A percentile compares a stretch with the other conserved stretches of the same genome.
Evolutionary conservation across 805 yeast genomes (phyloP).

Genomic region (Kazachstania africana): DNA sequence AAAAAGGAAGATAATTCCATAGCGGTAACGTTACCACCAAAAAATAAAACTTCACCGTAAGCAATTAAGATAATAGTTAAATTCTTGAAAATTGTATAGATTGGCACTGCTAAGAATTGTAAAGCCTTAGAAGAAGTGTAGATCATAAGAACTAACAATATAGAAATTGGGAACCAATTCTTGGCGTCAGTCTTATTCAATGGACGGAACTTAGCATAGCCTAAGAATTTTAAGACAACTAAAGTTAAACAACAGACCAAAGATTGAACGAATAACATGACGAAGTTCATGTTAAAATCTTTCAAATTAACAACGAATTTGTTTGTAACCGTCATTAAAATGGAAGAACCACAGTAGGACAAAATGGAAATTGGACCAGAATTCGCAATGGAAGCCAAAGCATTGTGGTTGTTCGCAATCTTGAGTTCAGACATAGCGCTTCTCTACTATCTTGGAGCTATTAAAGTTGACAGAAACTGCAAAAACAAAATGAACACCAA

Average conservation of each 20-base stretch:
- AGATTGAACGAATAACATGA: slow-evolving; percentile 81
- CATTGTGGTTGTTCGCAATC: slow-evolving; percentile 3
- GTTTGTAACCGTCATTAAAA: slow-evolving; percentile 94
- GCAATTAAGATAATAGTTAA: slow-evolving; percentile 94
- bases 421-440: slow-evolving; percentile 23
- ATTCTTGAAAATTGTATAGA: slow-evolving; percentile 95
- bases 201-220: slow-evolving; percentile 76
- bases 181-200: slow-evolving; percentile 80
- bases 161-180: slow-evolving; percentile 92
- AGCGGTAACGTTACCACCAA: slow-evolving; percentile 82
- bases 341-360: slow-evolving; percentile 86
- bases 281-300: slow-evolving; percentile 73
- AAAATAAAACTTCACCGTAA: slow-evolving; percentile 96
- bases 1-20: slow-evolving; percentile 83
- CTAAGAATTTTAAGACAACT: slow-evolving; percentile 56
- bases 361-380: slow-evolving; percentile 54
- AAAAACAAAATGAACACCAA: slow-evolving; percentile 7
- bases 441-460: slow-evolving; percentile 1
- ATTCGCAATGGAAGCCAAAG: slow-evolving; percentile 26
- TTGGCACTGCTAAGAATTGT: slow-evolving; percentile 84
- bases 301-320: slow-evolving; percentile 74
- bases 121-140: slow-evolving; percentile 94
- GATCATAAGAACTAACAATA: slow-evolving; percentile 83
- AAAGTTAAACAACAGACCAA: slow-evolving; percentile 70
- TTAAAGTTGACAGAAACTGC: background rate